A percentile compares a stretch with the other conserved stretches of the same genome.
phyloP scores from a whole-genome alignment of 768 basidiomycete species.

The Kwoniella sp. region DNA sequence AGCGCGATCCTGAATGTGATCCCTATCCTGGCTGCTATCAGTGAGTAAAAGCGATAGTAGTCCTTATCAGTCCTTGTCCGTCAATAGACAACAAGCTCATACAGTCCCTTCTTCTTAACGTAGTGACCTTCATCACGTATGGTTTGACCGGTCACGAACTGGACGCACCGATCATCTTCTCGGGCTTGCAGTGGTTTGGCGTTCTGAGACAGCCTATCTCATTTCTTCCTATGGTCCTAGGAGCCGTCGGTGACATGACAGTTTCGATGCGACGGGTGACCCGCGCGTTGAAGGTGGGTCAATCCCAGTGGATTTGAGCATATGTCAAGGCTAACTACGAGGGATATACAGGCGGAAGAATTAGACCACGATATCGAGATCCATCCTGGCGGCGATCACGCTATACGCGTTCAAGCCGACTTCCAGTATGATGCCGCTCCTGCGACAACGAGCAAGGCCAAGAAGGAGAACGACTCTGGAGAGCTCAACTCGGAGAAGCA shows the following conservation, averaged over 20 bases:
- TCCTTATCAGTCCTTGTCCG: neutral
- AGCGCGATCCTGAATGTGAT: conserved; percentile 57
- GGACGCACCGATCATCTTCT: conserved; percentile 63
- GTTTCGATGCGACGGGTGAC: neutral
- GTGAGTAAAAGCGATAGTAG: conserved; percentile 20
- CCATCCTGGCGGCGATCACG: conserved; percentile 57
- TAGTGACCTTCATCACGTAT: conserved; percentile 65
- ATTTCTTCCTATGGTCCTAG: conserved; percentile 2
- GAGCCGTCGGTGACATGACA: neutral
- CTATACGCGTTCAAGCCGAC: conserved; percentile 58
- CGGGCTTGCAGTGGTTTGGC: conserved; percentile 65
- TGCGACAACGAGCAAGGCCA: conserved; percentile 5
- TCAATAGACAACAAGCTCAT: too few species aligned
- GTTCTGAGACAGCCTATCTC: conserved; percentile 45
- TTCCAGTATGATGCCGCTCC: conserved; percentile 44
- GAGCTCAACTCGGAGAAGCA: neutral
- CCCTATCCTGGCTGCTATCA: conserved; percentile 61
- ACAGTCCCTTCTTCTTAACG: too few species aligned
- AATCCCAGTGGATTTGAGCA: too few species aligned
- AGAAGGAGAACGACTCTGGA: conserved; percentile 12
- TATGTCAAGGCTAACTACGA: too few species aligned
- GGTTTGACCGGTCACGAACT: conserved; percentile 63
- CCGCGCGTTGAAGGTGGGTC: neutral
- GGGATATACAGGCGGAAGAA: conserved; percentile 14
- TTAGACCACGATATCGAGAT: conserved; percentile 57